These are phyloP conservation scores for Torulaspora indica DNA, from an alignment of 805 yeast species.

Conservation along the genomic window DNA sequence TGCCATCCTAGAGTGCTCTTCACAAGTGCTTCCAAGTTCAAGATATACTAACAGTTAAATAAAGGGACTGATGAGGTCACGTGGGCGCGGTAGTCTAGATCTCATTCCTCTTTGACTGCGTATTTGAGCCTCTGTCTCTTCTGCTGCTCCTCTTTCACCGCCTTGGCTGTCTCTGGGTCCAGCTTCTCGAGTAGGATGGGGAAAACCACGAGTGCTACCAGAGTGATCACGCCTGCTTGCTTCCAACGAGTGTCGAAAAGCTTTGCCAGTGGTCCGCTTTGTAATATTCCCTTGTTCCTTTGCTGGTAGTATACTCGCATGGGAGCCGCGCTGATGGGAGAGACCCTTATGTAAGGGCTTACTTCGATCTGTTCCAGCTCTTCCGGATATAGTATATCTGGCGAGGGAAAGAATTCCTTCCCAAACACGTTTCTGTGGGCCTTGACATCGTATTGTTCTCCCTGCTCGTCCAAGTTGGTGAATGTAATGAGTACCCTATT, in stretches of 20 bases:
- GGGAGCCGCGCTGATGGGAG: conserved; percentile 31
- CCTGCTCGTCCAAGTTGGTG: conserved; percentile 17
- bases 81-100: not conserved
- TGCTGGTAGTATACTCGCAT: conserved; percentile 33
- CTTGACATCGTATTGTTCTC: conserved; percentile 14
- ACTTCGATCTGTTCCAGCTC: conserved; percentile 20
- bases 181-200: conserved; percentile 39
- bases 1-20: not conserved
- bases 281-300: conserved; percentile 34
- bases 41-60: no score
- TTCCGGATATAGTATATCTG: conserved; percentile 33
- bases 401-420: conserved; percentile 34
- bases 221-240: conserved; percentile 32
- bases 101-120: conserved; percentile 10
- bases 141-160: conserved; percentile 33
- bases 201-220: conserved; percentile 25
- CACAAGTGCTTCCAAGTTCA: no score
- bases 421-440: conserved; percentile 34
- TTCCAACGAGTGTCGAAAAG: conserved; percentile 39
- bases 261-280: conserved; percentile 38
- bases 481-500: conserved; percentile 32
- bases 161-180: conserved; percentile 40
- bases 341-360: conserved; percentile 24
- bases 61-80: conserved; percentile 1
- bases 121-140: conserved; percentile 28